A percentile compares a stretch with the other conserved stretches of the same genome.
phyloP scores from a whole-genome alignment of 1,284 basidiomycete genomes.

The Puccinia triticina region DNA sequence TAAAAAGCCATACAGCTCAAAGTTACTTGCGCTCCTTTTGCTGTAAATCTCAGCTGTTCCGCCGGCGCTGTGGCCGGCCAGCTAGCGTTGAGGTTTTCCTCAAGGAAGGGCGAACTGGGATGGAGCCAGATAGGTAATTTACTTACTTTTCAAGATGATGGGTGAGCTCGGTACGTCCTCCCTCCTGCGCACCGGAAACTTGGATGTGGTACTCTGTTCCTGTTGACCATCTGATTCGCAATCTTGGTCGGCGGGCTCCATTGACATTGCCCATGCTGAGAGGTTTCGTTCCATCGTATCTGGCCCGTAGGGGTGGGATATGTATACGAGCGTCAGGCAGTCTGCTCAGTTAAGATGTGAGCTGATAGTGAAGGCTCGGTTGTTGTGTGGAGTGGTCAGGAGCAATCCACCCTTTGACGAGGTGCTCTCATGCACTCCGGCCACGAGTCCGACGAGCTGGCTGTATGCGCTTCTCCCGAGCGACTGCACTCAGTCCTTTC shows the following conservation, averaged over 20 bases:
- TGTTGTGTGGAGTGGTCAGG: background rate
- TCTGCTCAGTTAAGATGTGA: background rate
- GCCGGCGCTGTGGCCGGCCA: background rate
- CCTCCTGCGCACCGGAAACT: conserved; percentile 18
- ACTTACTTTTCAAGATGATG: conserved; percentile 2
- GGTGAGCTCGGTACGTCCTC: conserved; percentile 3
- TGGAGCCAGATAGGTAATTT: background rate
- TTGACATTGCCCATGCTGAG: background rate
- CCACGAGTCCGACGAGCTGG: background rate
- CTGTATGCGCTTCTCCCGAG: background rate
- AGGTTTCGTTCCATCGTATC: background rate
- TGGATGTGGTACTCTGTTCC: background rate
- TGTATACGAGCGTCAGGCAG: no score
- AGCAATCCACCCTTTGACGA: background rate
- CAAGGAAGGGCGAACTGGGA: background rate
- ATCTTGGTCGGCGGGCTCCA: background rate
- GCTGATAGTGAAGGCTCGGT: background rate
- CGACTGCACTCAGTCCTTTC: no score
- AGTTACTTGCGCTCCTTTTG: background rate
- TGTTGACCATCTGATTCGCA: conserved; percentile 23
- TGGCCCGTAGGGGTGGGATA: background rate
- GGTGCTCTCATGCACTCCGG: background rate
- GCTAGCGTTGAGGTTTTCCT: background rate
- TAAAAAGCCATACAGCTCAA: background rate
- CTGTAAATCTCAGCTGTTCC: background rate